Percentiles rank a stretch among this genome's conserved stretches.
Evolutionary conservation across 495 filamentous ascomycete species (phyloP).

Genomic region (Penicillium lividum): DNA sequence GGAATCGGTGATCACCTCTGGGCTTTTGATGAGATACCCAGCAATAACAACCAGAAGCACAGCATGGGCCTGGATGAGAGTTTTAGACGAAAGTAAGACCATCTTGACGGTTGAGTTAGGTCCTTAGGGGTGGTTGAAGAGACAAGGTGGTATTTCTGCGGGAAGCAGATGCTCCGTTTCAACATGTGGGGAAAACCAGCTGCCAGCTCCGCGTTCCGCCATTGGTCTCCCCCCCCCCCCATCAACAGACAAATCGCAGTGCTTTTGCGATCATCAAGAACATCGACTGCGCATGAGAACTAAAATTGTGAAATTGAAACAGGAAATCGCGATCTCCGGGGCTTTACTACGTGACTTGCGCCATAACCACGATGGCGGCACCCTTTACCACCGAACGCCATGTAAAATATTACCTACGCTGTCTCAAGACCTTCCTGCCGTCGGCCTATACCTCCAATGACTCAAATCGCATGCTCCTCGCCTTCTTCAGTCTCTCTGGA

Average conservation of each 20-base stretch:
- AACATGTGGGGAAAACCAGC: constrained; percentile 24
- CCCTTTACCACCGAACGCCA: constrained; percentile 71
- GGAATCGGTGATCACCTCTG: constrained; percentile 69
- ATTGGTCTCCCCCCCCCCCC: constrained; percentile 18
- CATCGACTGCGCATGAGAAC: background rate
- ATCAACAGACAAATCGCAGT: constrained; percentile 7
- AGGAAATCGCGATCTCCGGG: background rate
- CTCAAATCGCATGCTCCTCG: constrained; percentile 83
- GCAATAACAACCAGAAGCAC: constrained; percentile 80
- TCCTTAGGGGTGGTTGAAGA: constrained; percentile 1
- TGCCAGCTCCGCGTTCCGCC: constrained; percentile 9
- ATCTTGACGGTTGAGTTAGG: constrained; percentile 46
- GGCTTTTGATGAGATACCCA: constrained; percentile 77
- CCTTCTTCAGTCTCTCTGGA: constrained; percentile 82
- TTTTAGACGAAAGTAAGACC: constrained; percentile 74
- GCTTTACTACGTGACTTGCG: background rate
- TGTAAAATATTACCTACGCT: constrained; percentile 90
- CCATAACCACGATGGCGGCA: constrained; percentile 33
- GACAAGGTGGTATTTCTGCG: constrained; percentile 8
- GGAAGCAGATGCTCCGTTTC: background rate
- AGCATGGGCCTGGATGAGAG: constrained; percentile 74
- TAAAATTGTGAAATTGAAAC: background rate
- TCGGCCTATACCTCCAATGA: constrained; percentile 81
- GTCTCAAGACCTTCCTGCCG: constrained; percentile 79
- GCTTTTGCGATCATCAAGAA: background rate